Conservation (phyloP, 176 grass and related monocot species). For the Secale cereale region DNA sequence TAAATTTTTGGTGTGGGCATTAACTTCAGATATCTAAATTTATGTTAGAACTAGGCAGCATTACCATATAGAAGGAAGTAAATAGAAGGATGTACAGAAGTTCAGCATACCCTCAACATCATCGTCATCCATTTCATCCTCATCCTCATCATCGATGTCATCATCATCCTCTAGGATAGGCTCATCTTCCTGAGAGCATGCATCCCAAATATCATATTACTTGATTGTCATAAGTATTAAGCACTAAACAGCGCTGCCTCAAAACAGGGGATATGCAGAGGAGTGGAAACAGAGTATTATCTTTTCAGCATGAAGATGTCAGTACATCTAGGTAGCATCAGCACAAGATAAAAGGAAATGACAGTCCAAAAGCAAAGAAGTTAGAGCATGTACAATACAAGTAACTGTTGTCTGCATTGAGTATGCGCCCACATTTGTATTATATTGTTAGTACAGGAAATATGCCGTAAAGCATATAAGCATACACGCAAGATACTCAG, state of each 20-base stretch:
- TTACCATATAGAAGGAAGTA: too few species aligned
- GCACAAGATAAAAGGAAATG: not conserved
- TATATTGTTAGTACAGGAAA: not conserved
- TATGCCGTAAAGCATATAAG: not conserved
- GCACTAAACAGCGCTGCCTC: not conserved
- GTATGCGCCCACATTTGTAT: not conserved
- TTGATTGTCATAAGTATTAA: not conserved
- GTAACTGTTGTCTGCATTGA: not conserved
- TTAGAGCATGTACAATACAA: not conserved
- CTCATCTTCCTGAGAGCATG: conserved; percentile 29
- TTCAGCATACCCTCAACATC: conserved; percentile 25
- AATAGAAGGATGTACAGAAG: too few species aligned
- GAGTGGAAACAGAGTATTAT: not conserved
- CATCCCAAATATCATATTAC: not conserved
- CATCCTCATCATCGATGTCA: not conserved
- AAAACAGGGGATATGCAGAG: not conserved
- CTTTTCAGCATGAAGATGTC: not conserved
- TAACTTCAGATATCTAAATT: not conserved
- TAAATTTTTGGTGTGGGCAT: not conserved
- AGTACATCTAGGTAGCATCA: not conserved
- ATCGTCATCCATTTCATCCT: conserved; percentile 29
- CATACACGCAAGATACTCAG: not conserved
- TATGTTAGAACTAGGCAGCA: not conserved
- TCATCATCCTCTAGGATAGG: conserved; percentile 38
- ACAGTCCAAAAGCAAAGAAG: not conserved